Conservation (phyloP, 805 yeast species). For the Barnettozyma vustinii region DNA sequence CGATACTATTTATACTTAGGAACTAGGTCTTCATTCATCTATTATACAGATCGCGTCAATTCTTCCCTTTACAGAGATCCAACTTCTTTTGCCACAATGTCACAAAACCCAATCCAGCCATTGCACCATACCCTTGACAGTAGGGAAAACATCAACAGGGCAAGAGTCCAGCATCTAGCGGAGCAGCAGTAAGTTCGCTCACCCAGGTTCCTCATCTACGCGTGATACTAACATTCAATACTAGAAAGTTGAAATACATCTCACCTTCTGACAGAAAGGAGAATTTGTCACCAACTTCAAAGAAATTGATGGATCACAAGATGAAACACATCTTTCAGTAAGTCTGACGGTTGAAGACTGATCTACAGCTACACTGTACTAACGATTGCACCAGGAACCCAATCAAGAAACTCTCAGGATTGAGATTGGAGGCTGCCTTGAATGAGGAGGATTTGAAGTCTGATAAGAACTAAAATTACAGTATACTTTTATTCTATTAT, state of each 20-base stretch:
- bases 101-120: conserved; percentile 24
- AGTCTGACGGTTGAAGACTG: conserved; percentile 8
- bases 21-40: too few relatives aligned
- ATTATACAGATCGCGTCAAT: not conserved
- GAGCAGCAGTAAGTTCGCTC: conserved; percentile 24
- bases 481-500: not conserved
- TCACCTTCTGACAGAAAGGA: conserved; percentile 27
- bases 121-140: conserved; percentile 26
- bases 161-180: conserved; percentile 25
- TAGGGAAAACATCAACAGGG: conserved; percentile 24
- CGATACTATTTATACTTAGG: too few relatives aligned
- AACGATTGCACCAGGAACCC: conserved; percentile 18
- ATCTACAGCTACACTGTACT: conserved; percentile 2
- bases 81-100: conserved; percentile 3
- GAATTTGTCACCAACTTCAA: conserved; percentile 27
- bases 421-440: conserved; percentile 22
- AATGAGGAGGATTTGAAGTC: conserved; percentile 2
- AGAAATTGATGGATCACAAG: conserved; percentile 25
- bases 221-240: conserved; percentile 4
- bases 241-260: conserved; percentile 25
- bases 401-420: conserved; percentile 22
- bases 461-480: not conserved
- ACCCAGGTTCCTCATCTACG: not conserved
- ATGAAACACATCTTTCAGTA: conserved; percentile 23
- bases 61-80: not conserved